Conservation (phyloP, 257 asterid genomes). For the Penstemon eatonii region DNA sequence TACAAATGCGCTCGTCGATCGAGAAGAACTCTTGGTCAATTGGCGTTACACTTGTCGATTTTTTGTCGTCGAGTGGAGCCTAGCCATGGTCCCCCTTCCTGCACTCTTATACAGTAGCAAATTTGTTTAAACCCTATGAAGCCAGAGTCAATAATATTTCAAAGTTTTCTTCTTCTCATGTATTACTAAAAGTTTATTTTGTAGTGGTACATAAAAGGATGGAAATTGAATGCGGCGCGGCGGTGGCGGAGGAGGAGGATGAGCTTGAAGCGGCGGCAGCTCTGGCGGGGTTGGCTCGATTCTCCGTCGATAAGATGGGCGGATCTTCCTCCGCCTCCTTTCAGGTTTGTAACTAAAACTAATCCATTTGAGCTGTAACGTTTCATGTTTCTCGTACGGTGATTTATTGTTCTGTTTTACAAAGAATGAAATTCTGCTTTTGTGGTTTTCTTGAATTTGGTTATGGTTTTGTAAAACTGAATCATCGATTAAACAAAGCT, state of each 20-base stretch:
- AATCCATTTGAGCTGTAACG: too few relatives aligned
- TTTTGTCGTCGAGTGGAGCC: neutral
- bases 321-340: neutral
- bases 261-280: constrained; percentile 63
- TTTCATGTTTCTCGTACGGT: too few relatives aligned
- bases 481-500: too few relatives aligned
- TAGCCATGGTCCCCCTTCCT: neutral
- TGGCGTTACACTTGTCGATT: too few relatives aligned
- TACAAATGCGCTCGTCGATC: too few relatives aligned
- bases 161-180: neutral
- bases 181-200: too few relatives aligned
- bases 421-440: too few relatives aligned
- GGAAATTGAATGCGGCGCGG: constrained; percentile 28
- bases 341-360: constrained; percentile 1
- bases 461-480: too few relatives aligned
- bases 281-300: constrained; percentile 43
- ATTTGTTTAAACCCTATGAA: neutral
- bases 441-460: too few relatives aligned
- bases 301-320: neutral
- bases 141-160: neutral
- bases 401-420: too few relatives aligned
- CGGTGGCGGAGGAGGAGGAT: constrained; percentile 6
- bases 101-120: constrained; percentile 4
- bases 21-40: too few relatives aligned
- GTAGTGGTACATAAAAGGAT: too few relatives aligned